A percentile compares a stretch with the other conserved stretches of the same genome.
Conservation (phyloP, 2,329 filamentous ascomycete species). For the Penicillium sp. region DNA sequence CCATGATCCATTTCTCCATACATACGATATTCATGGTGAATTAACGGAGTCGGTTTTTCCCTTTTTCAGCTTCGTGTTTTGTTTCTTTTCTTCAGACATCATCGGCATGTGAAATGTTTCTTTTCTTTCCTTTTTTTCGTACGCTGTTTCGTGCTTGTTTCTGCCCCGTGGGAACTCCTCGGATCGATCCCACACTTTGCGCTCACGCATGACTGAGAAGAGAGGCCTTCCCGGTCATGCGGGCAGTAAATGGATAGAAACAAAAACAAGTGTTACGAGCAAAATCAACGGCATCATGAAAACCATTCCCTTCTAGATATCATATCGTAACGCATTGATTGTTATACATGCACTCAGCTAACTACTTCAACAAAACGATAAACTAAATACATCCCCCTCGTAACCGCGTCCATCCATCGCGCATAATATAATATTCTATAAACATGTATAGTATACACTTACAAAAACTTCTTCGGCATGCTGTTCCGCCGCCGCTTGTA, state of each 20-base stretch:
- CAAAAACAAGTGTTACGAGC: no score
- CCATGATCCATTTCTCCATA: background rate
- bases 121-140: background rate
- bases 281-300: no score
- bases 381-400: background rate
- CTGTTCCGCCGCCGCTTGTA: constrained; percentile 76
- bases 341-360: no score
- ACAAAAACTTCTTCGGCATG: constrained; percentile 91
- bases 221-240: no score
- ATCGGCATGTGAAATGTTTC: background rate
- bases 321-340: no score
- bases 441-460: constrained; percentile 19
- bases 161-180: no score
- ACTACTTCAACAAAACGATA: no score
- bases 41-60: no score
- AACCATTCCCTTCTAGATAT: no score
- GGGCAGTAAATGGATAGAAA: no score
- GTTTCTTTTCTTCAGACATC: background rate
- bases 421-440: background rate
- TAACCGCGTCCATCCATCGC: background rate
- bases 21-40: no score
- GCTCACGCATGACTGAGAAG: background rate
- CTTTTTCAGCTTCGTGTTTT: background rate
- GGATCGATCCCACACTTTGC: no score
- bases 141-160: background rate